Conservation (phyloP, 1,139 yeast genomes). For the Yamadazyma epiphylla region DNA sequence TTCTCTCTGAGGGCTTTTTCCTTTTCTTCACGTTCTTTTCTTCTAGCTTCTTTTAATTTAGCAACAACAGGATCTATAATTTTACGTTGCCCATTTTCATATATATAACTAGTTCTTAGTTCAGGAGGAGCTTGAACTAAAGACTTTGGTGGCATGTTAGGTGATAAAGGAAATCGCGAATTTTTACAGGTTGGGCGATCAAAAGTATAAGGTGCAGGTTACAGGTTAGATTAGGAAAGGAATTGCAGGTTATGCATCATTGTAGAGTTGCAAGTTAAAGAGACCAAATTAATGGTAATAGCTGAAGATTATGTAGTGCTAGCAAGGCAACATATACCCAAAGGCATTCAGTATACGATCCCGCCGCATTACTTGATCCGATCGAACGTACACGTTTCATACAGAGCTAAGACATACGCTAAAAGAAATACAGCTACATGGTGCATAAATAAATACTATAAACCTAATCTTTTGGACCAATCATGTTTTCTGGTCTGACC, state of each 20-base stretch:
- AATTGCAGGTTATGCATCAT: too few species aligned
- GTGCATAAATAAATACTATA: too few species aligned
- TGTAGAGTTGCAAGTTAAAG: too few species aligned
- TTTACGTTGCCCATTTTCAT: slow-evolving; percentile 11
- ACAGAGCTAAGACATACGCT: too few species aligned
- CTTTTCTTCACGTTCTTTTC: slow-evolving; percentile 49
- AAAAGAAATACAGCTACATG: too few species aligned
- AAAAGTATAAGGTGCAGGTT: too few species aligned
- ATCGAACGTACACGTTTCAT: neutral
- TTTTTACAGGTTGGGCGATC: too few species aligned
- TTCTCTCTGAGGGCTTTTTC: slow-evolving; percentile 28
- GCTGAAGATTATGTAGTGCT: too few species aligned
- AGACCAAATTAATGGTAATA: too few species aligned
- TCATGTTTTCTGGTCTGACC: slow-evolving; percentile 98
- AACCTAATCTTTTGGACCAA: slow-evolving; percentile 73
- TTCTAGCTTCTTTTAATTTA: slow-evolving; percentile 60
- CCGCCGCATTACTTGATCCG: neutral
- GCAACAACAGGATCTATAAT: slow-evolving; percentile 52
- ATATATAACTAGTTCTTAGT: slow-evolving; percentile 10
- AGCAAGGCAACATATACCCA: slow-evolving; percentile 15
- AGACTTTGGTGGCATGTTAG: slow-evolving; percentile 1
- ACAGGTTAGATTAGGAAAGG: too few species aligned
- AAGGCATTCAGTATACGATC: neutral
- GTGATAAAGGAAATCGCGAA: too few species aligned
- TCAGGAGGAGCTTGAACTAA: neutral